Conservation (phyloP, 805 yeast genomes). For the Wickerhamomyces bovis region DNA sequence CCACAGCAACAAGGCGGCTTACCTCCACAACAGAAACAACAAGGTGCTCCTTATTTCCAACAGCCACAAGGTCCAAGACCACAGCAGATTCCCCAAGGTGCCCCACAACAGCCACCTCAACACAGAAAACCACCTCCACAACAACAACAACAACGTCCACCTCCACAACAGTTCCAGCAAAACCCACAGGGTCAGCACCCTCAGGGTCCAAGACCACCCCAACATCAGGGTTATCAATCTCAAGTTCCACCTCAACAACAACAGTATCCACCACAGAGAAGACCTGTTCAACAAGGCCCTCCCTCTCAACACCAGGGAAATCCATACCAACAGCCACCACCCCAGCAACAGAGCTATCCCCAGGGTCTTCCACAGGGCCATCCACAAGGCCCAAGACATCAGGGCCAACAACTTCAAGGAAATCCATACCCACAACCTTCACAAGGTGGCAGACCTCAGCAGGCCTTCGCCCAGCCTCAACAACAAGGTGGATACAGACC, state of each 20-base stretch:
- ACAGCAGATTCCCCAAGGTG: background rate
- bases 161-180: slow-evolving; percentile 6
- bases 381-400: slow-evolving; percentile 1
- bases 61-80: slow-evolving; percentile 9
- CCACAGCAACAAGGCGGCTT: background rate
- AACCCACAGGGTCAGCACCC: slow-evolving; percentile 1
- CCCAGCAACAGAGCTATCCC: slow-evolving; percentile 6
- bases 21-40: slow-evolving; percentile 5
- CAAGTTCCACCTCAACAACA: background rate
- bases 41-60: slow-evolving; percentile 8
- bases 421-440: background rate
- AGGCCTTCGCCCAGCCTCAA: background rate
- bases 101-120: background rate
- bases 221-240: slow-evolving; percentile 3
- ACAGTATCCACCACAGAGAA: slow-evolving; percentile 3
- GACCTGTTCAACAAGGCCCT: slow-evolving; percentile 1
- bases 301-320: slow-evolving; percentile 9
- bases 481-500: background rate
- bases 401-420: background rate
- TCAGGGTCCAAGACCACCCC: slow-evolving; percentile 6
- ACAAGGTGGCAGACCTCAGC: background rate
- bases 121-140: background rate
- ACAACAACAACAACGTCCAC: slow-evolving; percentile 9
- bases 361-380: background rate
- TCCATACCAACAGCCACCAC: slow-evolving; percentile 3